phyloP scores from a whole-genome alignment of 2,329 filamentous ascomycete species.

The Madurella mycetomatis region DNA sequence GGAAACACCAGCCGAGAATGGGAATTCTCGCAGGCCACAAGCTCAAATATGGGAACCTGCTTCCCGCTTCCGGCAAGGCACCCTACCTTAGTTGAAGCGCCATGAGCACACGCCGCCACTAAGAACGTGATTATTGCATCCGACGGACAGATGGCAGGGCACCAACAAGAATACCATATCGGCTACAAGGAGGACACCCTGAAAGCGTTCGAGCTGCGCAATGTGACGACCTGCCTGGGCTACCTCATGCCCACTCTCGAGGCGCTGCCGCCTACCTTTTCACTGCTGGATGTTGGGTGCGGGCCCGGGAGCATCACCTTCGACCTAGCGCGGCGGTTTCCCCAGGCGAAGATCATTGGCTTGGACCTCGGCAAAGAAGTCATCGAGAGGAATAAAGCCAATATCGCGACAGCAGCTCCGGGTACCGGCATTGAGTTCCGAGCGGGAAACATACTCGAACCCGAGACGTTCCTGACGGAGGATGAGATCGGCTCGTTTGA shows the following conservation, averaged over 20 bases:
- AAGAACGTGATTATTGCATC: not conserved
- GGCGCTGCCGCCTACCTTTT: constrained; percentile 5
- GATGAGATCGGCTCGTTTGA: constrained; percentile 7
- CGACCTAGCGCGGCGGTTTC: constrained; percentile 9
- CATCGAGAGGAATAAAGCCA: constrained; percentile 6
- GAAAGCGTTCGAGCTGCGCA: constrained; percentile 11
- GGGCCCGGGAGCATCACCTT: constrained; percentile 12
- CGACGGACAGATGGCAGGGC: not conserved
- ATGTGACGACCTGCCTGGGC: constrained; percentile 7
- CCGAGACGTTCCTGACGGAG: not conserved
- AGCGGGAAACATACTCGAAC: constrained; percentile 8
- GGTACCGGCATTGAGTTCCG: constrained; percentile 7
- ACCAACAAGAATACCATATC: constrained; percentile 7
- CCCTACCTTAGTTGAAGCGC: too few species aligned
- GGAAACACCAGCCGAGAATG: too few species aligned
- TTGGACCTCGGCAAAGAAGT: constrained; percentile 5
- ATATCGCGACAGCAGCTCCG: constrained; percentile 3
- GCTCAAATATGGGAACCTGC: too few species aligned
- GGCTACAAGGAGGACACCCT: constrained; percentile 15
- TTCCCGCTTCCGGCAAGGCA: too few species aligned
- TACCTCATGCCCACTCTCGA: constrained; percentile 10
- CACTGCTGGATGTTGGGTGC: constrained; percentile 10
- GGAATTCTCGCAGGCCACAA: too few species aligned
- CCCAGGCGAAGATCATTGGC: constrained; percentile 9
- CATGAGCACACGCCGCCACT: not conserved